Conservation (phyloP, 192 early-diverging fungal genomes). For the Anaeromyces robustus region DNA sequence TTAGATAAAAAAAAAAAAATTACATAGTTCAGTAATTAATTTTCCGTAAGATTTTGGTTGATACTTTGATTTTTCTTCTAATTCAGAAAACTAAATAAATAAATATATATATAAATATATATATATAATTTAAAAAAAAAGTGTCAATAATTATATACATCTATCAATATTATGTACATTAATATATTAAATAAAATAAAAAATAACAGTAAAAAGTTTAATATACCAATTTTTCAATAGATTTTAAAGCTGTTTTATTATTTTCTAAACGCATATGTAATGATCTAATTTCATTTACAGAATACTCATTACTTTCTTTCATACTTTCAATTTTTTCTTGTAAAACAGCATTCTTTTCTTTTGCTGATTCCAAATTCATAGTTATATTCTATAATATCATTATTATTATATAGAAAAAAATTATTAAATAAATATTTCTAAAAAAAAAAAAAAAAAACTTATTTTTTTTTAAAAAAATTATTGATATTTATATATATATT, state of each 20-base stretch:
- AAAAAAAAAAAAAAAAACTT: too few relatives aligned
- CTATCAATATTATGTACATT: too few relatives aligned
- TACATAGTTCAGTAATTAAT: not conserved
- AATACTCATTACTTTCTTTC: not conserved
- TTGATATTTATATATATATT: too few relatives aligned
- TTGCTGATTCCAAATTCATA: not conserved
- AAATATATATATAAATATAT: not conserved
- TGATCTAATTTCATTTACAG: not conserved
- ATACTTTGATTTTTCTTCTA: not conserved
- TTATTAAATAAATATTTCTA: too few relatives aligned
- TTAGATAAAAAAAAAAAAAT: not conserved
- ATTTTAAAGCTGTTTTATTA: not conserved
- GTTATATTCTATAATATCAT: too few relatives aligned
- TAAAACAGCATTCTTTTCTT: not conserved
- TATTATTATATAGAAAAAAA: too few relatives aligned
- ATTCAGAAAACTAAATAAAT: not conserved
- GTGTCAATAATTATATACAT: too few relatives aligned
- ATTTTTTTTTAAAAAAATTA: too few relatives aligned
- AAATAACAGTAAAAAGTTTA: too few relatives aligned
- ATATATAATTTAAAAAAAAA: too few relatives aligned
- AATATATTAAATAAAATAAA: too few relatives aligned
- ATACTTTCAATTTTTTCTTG: not conserved
- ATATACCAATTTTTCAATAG: not conserved
- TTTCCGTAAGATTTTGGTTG: not conserved
- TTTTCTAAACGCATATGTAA: not conserved